Conservation (phyloP, 768 basidiomycete species). For the Clathrus columnatus region DNA sequence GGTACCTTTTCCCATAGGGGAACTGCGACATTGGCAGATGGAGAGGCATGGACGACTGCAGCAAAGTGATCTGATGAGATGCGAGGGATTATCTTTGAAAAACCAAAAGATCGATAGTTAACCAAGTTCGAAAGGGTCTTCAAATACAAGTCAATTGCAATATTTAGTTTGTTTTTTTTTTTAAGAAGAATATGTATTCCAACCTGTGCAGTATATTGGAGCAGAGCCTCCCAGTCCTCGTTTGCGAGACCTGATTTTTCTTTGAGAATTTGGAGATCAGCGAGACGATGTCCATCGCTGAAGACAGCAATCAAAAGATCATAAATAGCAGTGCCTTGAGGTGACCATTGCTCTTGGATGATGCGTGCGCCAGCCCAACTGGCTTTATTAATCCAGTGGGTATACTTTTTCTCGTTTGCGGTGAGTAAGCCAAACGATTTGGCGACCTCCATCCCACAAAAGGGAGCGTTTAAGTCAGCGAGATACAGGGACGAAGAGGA, state of each 20-base stretch:
- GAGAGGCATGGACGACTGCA: slow-evolving; percentile 51
- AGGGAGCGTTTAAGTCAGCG: slow-evolving; percentile 67
- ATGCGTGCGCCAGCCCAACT: slow-evolving; percentile 82
- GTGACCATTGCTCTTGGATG: slow-evolving; percentile 79
- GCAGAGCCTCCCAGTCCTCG: slow-evolving; percentile 58
- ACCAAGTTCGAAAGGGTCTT: slow-evolving; percentile 26
- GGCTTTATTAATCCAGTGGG: slow-evolving; percentile 61
- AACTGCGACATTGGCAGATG: slow-evolving; percentile 44
- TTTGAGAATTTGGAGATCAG: slow-evolving; percentile 47
- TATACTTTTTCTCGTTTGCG: slow-evolving; percentile 67
- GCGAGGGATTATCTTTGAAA: slow-evolving; percentile 80
- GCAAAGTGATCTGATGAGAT: slow-evolving; percentile 52
- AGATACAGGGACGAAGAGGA: slow-evolving; percentile 40
- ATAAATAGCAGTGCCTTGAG: slow-evolving; percentile 56
- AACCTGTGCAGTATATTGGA: slow-evolving; percentile 72
- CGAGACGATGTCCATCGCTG: slow-evolving; percentile 45
- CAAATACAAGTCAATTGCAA: not conserved
- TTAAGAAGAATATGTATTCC: too few species aligned
- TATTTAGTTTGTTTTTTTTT: not conserved
- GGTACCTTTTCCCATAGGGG: slow-evolving; percentile 57
- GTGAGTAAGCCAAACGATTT: slow-evolving; percentile 51
- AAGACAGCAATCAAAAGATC: slow-evolving; percentile 66
- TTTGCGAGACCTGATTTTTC: slow-evolving; percentile 41
- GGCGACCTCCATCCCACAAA: slow-evolving; percentile 62
- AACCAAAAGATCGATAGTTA: slow-evolving; percentile 78